phyloP scores from a whole-genome alignment of 2,329 filamentous ascomycete genomes.

The Aspergillus cejpii region DNA sequence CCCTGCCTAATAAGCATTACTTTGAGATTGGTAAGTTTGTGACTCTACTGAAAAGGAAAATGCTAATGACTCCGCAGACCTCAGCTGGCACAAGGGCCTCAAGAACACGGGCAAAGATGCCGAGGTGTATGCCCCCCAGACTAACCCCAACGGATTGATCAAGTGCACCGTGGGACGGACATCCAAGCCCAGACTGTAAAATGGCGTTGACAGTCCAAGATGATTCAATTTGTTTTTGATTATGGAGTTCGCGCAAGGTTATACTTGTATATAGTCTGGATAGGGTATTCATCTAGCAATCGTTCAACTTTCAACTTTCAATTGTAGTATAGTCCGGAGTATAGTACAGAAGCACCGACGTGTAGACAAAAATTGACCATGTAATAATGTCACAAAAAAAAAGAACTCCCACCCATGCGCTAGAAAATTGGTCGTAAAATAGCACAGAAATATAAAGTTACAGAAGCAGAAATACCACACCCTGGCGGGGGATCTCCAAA shows the following conservation, averaged over 20 bases:
- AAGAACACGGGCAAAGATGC: constrained; percentile 95
- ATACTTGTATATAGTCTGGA: constrained; percentile 14
- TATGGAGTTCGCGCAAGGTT: constrained; percentile 14
- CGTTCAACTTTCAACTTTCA: neutral
- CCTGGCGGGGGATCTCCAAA: neutral
- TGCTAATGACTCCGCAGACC: constrained; percentile 54
- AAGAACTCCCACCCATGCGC: constrained; percentile 40
- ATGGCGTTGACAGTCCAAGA: neutral
- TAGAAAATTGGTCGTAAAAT: constrained; percentile 30
- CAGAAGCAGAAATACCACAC: constrained; percentile 4
- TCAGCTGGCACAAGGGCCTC: constrained; percentile 92
- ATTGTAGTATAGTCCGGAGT: too few relatives aligned
- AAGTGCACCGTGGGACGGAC: constrained; percentile 67
- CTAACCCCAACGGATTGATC: constrained; percentile 89
- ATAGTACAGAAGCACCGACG: constrained; percentile 9
- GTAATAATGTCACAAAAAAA: constrained; percentile 17
- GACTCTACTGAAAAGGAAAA: too few relatives aligned
- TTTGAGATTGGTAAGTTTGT: constrained; percentile 70
- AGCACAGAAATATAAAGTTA: constrained; percentile 27
- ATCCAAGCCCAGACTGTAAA: constrained; percentile 32
- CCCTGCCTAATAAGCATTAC: constrained; percentile 96
- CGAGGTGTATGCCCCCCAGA: constrained; percentile 90
- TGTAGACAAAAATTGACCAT: too few relatives aligned
- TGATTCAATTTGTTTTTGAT: constrained; percentile 1
- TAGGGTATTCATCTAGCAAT: constrained; percentile 16